A percentile compares a stretch with the other conserved stretches of the same genome.
phyloP scores from a whole-genome alignment of 352 stramenopile genomes.

The Pythium rishiriense region DNA sequence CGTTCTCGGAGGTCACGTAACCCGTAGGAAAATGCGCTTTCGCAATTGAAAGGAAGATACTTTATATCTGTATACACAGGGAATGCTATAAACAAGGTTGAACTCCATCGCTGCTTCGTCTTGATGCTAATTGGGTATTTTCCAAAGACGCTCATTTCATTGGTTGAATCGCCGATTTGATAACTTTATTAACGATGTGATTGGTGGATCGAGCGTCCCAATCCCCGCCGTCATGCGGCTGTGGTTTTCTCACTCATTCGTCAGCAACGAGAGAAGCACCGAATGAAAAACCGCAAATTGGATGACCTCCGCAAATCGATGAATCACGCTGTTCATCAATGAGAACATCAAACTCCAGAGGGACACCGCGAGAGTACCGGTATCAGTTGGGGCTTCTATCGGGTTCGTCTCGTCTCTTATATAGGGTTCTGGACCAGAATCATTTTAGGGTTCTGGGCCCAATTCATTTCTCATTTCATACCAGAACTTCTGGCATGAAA shows the following conservation, averaged over 20 bases:
- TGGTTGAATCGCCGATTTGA: conserved; percentile 4
- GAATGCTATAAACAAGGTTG: conserved; percentile 1
- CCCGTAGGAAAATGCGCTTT: background rate
- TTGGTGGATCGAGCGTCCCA: conserved; percentile 11
- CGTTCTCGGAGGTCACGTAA: background rate
- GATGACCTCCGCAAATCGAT: too few relatives aligned
- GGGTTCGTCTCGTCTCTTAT: too few relatives aligned
- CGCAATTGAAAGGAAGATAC: background rate
- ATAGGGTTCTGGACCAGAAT: too few relatives aligned
- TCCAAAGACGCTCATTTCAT: background rate
- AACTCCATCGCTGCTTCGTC: background rate
- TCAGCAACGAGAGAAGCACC: too few relatives aligned
- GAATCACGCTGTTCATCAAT: too few relatives aligned
- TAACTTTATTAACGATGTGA: conserved; percentile 5
- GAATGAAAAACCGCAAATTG: too few relatives aligned
- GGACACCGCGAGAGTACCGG: too few relatives aligned
- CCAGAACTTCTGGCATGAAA: too few relatives aligned
- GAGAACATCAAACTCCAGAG: too few relatives aligned
- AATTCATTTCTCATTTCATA: too few relatives aligned
- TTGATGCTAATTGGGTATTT: conserved; percentile 6
- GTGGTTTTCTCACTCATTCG: background rate
- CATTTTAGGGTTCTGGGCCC: too few relatives aligned
- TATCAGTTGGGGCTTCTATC: too few relatives aligned
- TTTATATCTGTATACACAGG: conserved; percentile 7
- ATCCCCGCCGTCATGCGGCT: conserved; percentile 1